Base-by-base conservation (phyloP, 768 basidiomycete species). In the Mycena chlorophos region DNA sequence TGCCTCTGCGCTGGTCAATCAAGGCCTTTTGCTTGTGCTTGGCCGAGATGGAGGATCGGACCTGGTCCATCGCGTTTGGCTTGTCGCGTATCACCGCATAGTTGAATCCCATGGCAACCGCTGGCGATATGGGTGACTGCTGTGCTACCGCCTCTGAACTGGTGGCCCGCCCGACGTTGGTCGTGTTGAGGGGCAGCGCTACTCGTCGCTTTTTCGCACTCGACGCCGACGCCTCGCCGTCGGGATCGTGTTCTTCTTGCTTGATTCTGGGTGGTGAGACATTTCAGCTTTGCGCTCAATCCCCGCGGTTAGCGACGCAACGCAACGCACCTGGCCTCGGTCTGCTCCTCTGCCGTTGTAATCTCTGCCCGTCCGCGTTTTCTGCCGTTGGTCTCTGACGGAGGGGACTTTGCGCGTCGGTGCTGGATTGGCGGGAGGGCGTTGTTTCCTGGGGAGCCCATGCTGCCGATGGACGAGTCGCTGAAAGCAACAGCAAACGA, bases 401-500 rank as follows among this genome's bases (percentile, higher is more conserved):
- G 63, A 49, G 47, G 74, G 71, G 73, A 71, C 53, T 68, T 65
- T 42, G 73, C 70, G 67, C 71, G 73, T 62, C 70, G 49, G 63
- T 74, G 53, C 52, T 87, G 84, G 47, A 89, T 87, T 52, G 87
- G 88, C 12, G 88, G 87, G 3, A 89, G 75, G 38, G 82, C 70
- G 68, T 84, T 86, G 69, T 72, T 81, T 53, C 73, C 72, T 30
- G 45, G 20, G 45, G 75, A 68, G 1, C 80, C 69, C 20, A 84
- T 76, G 56, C 71, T 77, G 69, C 68, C 74, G 52, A 88, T 71
- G 5, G 84, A 83, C 1, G 80, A 78, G 49, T 63, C 73, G 67
- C 79, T 82, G 73, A 91, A 91, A 0, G 89, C 82, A 73, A 88
- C 85, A 2, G 86, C 84, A 70, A 91, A 91, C 39, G 89, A 87